Conservation (phyloP, 352 stramenopile species). For the Pythium periplocum region DNA sequence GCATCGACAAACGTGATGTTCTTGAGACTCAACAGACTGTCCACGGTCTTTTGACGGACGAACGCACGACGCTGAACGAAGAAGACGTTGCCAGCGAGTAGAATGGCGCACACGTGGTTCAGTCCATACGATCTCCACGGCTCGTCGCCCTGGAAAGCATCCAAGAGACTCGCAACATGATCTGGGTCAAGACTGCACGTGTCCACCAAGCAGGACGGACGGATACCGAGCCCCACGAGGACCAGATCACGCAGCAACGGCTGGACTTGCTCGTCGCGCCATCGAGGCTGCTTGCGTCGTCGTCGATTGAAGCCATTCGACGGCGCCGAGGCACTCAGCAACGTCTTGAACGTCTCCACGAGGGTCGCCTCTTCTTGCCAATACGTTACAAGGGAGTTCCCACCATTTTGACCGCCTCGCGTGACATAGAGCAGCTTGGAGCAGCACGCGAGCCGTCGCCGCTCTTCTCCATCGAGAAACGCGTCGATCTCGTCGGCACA, state of each 20-base stretch:
- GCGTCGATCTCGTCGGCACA: constrained; percentile 3
- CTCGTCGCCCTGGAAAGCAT: not conserved
- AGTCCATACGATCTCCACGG: constrained; percentile 3
- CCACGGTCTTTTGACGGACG: constrained; percentile 10
- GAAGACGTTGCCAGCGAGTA: constrained; percentile 14
- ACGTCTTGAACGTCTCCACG: too few relatives aligned
- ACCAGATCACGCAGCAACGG: constrained; percentile 11
- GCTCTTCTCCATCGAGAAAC: constrained; percentile 1
- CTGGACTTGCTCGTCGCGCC: constrained; percentile 6
- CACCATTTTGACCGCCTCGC: too few relatives aligned
- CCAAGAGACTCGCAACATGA: not conserved
- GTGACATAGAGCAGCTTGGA: too few relatives aligned
- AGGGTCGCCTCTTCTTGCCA: too few relatives aligned
- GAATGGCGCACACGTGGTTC: constrained; percentile 1
- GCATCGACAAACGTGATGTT: constrained; percentile 8
- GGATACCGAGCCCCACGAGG: constrained; percentile 13
- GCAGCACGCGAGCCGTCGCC: too few relatives aligned
- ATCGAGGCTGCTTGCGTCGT: not conserved
- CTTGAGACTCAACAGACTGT: not conserved
- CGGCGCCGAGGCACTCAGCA: too few relatives aligned
- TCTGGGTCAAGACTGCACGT: constrained; percentile 5
- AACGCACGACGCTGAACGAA: constrained; percentile 12
- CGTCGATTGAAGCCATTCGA: too few relatives aligned
- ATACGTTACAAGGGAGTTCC: too few relatives aligned
- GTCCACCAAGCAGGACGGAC: constrained; percentile 12